Conservation (phyloP, 208 protist genomes). For the Trypanosoma lewisi region DNA sequence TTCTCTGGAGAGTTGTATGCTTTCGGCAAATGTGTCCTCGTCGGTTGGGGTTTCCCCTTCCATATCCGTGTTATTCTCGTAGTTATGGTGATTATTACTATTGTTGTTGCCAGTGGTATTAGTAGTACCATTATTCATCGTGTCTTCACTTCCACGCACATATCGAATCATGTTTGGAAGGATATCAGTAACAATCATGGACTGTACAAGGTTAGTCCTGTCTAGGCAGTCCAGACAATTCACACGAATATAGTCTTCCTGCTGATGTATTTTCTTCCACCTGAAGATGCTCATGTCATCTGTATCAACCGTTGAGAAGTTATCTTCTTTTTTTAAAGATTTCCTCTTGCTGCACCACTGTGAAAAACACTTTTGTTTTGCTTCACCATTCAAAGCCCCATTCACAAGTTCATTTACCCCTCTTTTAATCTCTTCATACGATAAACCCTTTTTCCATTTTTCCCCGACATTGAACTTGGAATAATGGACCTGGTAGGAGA, state of each 20-base stretch:
- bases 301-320: not conserved
- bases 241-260: constrained; percentile 39
- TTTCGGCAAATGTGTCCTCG: constrained; percentile 1
- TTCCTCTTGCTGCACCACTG: constrained; percentile 8
- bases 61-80: not conserved
- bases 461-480: constrained; percentile 62
- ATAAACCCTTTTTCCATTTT: constrained; percentile 26
- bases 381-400: not conserved
- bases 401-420: constrained; percentile 19
- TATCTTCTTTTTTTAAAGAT: not conserved
- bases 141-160: constrained; percentile 16
- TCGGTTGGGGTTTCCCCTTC: not conserved
- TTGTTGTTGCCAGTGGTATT: no score
- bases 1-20: constrained; percentile 18
- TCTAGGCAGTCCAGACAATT: constrained; percentile 88
- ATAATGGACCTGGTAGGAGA: constrained; percentile 21
- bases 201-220: constrained; percentile 76
- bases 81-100: no score
- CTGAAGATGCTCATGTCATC: not conserved
- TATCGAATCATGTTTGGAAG: constrained; percentile 57
- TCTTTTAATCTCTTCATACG: constrained; percentile 35
- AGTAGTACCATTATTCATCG: not conserved
- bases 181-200: constrained; percentile 36
- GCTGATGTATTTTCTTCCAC: constrained; percentile 8
- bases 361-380: constrained; percentile 17